Evolutionary conservation across 306 rosid species (phyloP).

Genomic region (Dicorynia guianensis): DNA sequence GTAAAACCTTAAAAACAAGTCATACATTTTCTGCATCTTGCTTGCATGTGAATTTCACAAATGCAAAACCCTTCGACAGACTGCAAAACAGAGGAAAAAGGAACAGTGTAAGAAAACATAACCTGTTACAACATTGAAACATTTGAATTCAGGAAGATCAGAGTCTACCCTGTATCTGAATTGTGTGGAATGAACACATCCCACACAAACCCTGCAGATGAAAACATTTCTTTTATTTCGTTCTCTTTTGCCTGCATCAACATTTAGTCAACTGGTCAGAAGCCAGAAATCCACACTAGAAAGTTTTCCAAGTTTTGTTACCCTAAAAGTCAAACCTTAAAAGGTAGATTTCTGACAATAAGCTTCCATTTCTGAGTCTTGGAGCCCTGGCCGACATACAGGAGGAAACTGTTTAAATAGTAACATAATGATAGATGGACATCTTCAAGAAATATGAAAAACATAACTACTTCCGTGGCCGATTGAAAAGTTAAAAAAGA

Average conservation of each 20-base stretch:
- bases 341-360: slow-evolving; percentile 90
- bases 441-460: slow-evolving; percentile 9
- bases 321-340: slow-evolving; percentile 65
- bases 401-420: slow-evolving; percentile 42
- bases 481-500: slow-evolving; percentile 32
- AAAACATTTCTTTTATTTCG: slow-evolving; percentile 71
- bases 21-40: slow-evolving; percentile 86
- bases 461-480: slow-evolving; percentile 1
- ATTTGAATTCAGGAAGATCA: slow-evolving; percentile 11
- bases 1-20: slow-evolving; percentile 29
- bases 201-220: slow-evolving; percentile 89
- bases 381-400: slow-evolving; percentile 72
- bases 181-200: slow-evolving; percentile 79
- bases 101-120: slow-evolving; percentile 23
- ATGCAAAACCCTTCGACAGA: slow-evolving; percentile 89
- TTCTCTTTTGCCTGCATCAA: slow-evolving; percentile 70
- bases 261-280: slow-evolving; percentile 47
- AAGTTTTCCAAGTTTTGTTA: slow-evolving; percentile 22
- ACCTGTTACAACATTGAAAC: slow-evolving; percentile 16
- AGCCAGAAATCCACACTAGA: slow-evolving; percentile 33
- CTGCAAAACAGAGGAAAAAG: slow-evolving; percentile 59
- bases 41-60: slow-evolving; percentile 88
- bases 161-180: slow-evolving; percentile 74
- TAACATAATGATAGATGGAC: slow-evolving; percentile 31
- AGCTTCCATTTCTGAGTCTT: slow-evolving; percentile 97